Evolutionary conservation across 2,329 filamentous ascomycete species (phyloP), one percentile per base, ranked within the genome.

Genomic region (Pseudogymnoascus sp.): DNA sequence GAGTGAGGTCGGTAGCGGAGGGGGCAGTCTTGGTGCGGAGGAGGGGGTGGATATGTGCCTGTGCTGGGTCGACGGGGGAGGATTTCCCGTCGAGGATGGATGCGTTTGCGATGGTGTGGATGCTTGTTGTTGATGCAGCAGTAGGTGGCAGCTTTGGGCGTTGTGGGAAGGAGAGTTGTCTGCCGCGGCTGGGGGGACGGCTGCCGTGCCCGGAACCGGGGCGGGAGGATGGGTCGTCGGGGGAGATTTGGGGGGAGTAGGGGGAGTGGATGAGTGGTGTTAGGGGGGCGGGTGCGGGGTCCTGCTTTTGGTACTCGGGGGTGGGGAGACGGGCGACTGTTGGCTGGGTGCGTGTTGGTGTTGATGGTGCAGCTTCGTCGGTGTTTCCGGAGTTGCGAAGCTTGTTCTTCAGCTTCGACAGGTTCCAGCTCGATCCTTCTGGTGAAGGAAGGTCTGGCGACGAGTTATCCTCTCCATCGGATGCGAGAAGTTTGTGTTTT

Each of bases 341-440:
- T 24, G 33, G 59, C 24, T 61, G 59, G 13, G 19, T 61, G 19
- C 21, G 38, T 61, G 59, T 40, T 61, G 59, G 59, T 40, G 59
- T 61, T 1, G 59, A 61, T 16, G 59, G 19, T 61, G 59, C 7
- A 16, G 19, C 21, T 4, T 38, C 59, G 10, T 38, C 59, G 5
- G 59, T 26, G 21, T 61, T 61, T 26, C 38, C 59, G n/a, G 33
- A 38, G 35, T 61, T 42, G 59, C 35, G 35, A 35, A 38, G 33
- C 35, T 61, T 61, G 59, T 31, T 42, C 59, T 61, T 61, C 33
- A 61, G 14, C 59, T 61, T 61, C 11, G 33, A 61, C 11, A 61
- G 13, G 35, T 42, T 38, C 59, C 35, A 61, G 21, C 59, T 11
- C 19, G 59, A 61, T 21, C 35, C 33, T 38, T 42, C 59, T 13